A percentile compares a stretch with the other conserved stretches of the same genome.
Conservation (phyloP, 2,329 filamentous ascomycete species). For the Ophiocordyceps robertsii region DNA sequence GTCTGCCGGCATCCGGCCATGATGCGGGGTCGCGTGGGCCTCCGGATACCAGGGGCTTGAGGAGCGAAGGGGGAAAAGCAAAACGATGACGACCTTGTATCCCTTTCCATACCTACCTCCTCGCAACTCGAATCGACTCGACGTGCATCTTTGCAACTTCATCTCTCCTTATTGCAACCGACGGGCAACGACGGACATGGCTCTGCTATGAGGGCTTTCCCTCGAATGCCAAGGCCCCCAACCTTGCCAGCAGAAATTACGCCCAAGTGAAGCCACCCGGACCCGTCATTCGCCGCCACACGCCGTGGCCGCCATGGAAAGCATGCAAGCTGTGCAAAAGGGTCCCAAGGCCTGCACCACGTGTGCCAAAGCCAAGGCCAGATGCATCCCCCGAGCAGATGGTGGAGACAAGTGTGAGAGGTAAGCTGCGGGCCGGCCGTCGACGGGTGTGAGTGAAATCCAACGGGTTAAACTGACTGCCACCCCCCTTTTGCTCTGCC, state of each 20-base stretch:
- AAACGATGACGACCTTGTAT: background rate
- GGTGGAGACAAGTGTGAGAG: constrained; percentile 31
- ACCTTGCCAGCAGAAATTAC: background rate
- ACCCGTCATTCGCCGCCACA: background rate
- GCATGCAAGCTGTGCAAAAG: constrained; percentile 18
- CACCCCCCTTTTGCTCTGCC: background rate
- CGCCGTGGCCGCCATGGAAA: background rate
- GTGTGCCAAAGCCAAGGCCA: constrained; percentile 37
- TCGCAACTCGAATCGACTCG: too few relatives aligned
- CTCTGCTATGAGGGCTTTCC: background rate
- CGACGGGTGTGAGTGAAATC: background rate
- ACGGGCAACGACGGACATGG: background rate
- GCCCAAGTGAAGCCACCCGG: background rate
- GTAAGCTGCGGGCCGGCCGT: constrained; percentile 14
- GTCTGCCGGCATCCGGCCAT: too few relatives aligned
- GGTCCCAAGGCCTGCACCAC: constrained; percentile 36
- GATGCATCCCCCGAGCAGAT: constrained; percentile 30
- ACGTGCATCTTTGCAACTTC: too few relatives aligned
- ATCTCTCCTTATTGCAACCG: too few relatives aligned
- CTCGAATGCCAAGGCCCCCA: background rate
- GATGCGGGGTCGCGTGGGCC: too few relatives aligned
- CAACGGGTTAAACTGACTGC: background rate
- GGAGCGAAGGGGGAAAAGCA: background rate
- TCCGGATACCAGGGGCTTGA: background rate
- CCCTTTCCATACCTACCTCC: too few relatives aligned